phyloP scores from a whole-genome alignment of 2,329 filamentous ascomycete species.

The Calonectria hongkongensis region DNA sequence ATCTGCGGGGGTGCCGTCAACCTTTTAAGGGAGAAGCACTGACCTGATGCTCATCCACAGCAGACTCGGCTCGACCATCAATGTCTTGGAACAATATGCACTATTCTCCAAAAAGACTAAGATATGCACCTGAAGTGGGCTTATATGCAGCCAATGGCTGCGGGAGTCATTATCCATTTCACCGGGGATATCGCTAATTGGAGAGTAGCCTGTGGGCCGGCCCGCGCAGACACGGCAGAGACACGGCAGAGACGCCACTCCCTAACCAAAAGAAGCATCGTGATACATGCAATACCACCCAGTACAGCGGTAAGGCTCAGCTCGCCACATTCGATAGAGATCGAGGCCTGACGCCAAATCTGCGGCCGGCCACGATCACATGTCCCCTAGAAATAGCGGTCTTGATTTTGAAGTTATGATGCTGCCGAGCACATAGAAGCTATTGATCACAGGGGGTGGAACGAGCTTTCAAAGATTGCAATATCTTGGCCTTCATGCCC shows the following conservation, averaged over 20 bases:
- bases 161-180: background rate
- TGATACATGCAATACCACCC: too few relatives aligned
- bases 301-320: too few relatives aligned
- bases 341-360: too few relatives aligned
- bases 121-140: background rate
- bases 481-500: too few relatives aligned
- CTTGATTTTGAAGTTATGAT: too few relatives aligned
- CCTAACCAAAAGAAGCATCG: background rate
- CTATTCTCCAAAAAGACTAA: background rate
- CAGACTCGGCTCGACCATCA: background rate
- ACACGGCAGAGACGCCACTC: slow-evolving; percentile 2
- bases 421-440: too few relatives aligned
- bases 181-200: background rate
- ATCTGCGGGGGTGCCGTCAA: background rate
- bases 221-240: background rate
- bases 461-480: too few relatives aligned
- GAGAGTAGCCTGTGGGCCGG: background rate
- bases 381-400: too few relatives aligned
- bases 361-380: too few relatives aligned
- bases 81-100: background rate
- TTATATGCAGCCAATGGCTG: background rate
- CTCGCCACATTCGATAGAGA: too few relatives aligned
- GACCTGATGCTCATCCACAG: background rate
- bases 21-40: background rate
- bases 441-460: too few relatives aligned